A percentile compares a stretch with the other conserved stretches of the same genome.
Evolutionary conservation across 2,329 filamentous ascomycete genomes (phyloP).

Genomic region (Lachnellula willkommii): DNA sequence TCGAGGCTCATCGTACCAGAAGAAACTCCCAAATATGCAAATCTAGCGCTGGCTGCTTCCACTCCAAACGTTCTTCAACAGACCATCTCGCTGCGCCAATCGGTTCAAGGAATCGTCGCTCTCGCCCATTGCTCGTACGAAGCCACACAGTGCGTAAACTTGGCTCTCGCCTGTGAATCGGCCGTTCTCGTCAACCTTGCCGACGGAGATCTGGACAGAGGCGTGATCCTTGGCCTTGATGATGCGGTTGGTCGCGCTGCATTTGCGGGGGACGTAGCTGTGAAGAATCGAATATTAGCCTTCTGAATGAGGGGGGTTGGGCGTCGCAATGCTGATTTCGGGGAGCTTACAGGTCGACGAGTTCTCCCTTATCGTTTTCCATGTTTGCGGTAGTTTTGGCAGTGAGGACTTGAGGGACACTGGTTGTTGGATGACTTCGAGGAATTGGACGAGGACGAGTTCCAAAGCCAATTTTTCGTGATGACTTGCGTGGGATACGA

Average conservation of each 20-base stretch:
- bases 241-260: conserved; percentile 98
- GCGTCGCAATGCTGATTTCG: conserved; percentile 5
- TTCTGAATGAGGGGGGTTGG: background rate
- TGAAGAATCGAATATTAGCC: conserved; percentile 16
- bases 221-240: conserved; percentile 99
- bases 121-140: conserved; percentile 97
- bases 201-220: conserved; percentile 93
- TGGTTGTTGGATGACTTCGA: conserved; percentile 9
- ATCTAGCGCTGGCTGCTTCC: conserved; percentile 38
- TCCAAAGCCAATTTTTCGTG: conserved; percentile 4
- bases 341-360: conserved; percentile 86
- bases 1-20: conserved; percentile 22
- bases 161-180: conserved; percentile 92
- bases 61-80: conserved; percentile 96
- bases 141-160: conserved; percentile 94
- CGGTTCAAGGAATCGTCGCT: conserved; percentile 95
- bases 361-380: conserved; percentile 99
- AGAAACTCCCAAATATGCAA: conserved; percentile 24
- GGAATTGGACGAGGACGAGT: conserved; percentile 4
- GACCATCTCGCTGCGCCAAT: conserved; percentile 89
- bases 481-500: background rate
- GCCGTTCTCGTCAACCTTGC: conserved; percentile 98
- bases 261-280: conserved; percentile 98
- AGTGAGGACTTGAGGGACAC: conserved; percentile 16
- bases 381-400: conserved; percentile 57